phyloP scores from a whole-genome alignment of 2,329 filamentous ascomycete genomes.

The Xylaria sp. region DNA sequence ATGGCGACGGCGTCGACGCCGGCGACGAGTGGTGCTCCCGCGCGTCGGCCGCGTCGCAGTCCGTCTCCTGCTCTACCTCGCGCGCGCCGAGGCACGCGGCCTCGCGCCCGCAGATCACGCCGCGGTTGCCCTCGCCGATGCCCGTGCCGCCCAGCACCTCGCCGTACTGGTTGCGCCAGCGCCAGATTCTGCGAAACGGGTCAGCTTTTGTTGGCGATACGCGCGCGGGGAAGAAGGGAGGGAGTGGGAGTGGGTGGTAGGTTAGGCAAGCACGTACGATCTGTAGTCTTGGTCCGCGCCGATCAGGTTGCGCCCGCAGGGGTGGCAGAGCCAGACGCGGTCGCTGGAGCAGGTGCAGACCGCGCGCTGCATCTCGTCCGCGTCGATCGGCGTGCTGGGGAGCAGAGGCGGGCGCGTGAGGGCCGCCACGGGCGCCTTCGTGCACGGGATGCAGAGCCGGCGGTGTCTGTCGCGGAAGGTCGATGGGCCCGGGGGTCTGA shows the following conservation, averaged over 20 bases:
- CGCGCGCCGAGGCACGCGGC: slow-evolving; percentile 75
- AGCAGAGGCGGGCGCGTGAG: slow-evolving; percentile 54
- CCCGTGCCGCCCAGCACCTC: slow-evolving; percentile 82
- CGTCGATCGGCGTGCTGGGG: slow-evolving; percentile 53
- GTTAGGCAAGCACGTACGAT: slow-evolving; percentile 48
- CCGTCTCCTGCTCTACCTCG: slow-evolving; percentile 81
- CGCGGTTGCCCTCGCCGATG: slow-evolving; percentile 85
- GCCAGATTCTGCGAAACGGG: slow-evolving; percentile 72
- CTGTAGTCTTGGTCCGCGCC: slow-evolving; percentile 64
- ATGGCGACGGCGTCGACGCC: slow-evolving; percentile 25
- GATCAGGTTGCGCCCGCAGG: slow-evolving; percentile 76
- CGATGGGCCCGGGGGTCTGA: slow-evolving; percentile 75
- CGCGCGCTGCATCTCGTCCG: slow-evolving; percentile 61
- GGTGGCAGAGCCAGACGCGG: slow-evolving; percentile 82
- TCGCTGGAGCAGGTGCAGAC: slow-evolving; percentile 59
- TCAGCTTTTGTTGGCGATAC: too few species aligned
- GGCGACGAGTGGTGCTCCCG: slow-evolving; percentile 47
- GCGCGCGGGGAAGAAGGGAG: neutral
- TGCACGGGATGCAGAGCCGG: slow-evolving; percentile 78
- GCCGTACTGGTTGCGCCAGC: slow-evolving; percentile 85
- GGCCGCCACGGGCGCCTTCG: slow-evolving; percentile 68
- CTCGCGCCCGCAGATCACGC: slow-evolving; percentile 85
- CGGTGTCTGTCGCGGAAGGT: slow-evolving; percentile 77
- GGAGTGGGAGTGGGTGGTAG: neutral
- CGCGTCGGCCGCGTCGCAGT: slow-evolving; percentile 81